Percentiles rank a stretch among this genome's conserved stretches.
Evolutionary conservation across 805 yeast species (phyloP).

Genomic region (Starmerella sp.): DNA sequence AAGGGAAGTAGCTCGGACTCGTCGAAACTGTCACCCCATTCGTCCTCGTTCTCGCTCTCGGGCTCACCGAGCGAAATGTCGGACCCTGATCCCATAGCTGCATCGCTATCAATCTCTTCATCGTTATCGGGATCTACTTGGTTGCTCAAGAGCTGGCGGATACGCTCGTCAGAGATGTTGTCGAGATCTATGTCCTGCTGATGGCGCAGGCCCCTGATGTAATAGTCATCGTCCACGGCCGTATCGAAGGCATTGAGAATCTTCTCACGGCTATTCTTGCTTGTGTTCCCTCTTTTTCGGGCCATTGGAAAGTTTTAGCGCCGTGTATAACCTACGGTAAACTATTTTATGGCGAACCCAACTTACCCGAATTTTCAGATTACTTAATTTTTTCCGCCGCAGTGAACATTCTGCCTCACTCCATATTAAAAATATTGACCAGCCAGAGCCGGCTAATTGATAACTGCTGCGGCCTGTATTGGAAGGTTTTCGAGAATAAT

Average conservation of each 20-base stretch:
- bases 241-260: conserved; percentile 43
- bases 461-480: not conserved
- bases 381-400: conserved; percentile 14
- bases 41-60: conserved; percentile 42
- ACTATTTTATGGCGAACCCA: not conserved
- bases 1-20: conserved; percentile 63
- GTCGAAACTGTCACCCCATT: conserved; percentile 62
- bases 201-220: conserved; percentile 23
- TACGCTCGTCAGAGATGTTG: conserved; percentile 27
- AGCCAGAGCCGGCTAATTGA: not conserved
- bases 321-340: no score
- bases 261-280: conserved; percentile 24
- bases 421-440: not conserved
- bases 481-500: not conserved
- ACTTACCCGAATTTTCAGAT: conserved; percentile 7
- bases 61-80: conserved; percentile 47
- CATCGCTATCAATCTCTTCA: conserved; percentile 65
- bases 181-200: conserved; percentile 29
- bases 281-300: conserved; percentile 7
- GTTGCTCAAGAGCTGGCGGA: conserved; percentile 23
- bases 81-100: conserved; percentile 70
- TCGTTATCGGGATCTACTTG: conserved; percentile 30
- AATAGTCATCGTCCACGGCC: conserved; percentile 34
- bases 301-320: not conserved
- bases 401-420: not conserved